These are phyloP conservation scores for Pezicula rhizophila DNA, from an alignment of 2,329 filamentous ascomycete species.

Conservation along the genomic window DNA sequence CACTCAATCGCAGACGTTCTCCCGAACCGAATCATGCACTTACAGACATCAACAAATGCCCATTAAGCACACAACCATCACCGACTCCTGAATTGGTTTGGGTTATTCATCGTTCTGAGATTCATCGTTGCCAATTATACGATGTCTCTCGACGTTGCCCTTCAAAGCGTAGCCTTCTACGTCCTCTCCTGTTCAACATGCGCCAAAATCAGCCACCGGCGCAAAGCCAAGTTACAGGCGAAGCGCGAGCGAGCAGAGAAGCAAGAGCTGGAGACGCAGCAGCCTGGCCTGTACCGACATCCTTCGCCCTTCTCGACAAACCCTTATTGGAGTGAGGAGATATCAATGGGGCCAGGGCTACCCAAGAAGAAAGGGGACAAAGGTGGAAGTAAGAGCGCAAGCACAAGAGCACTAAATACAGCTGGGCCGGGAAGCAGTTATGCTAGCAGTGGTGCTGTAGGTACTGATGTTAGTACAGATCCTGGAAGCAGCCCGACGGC, in stretches of 20 bases:
- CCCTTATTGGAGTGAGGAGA: slow-evolving; percentile 83
- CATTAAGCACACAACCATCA: slow-evolving; percentile 7
- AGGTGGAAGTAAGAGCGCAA: slow-evolving; percentile 47
- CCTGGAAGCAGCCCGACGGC: slow-evolving; percentile 38
- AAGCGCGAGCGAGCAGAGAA: slow-evolving; percentile 62
- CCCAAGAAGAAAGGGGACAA: slow-evolving; percentile 53
- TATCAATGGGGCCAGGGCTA: slow-evolving; percentile 70
- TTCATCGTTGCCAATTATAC: neutral
- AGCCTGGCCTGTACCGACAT: slow-evolving; percentile 71
- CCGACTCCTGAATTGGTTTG: neutral
- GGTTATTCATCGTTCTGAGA: neutral
- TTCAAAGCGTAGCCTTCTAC: slow-evolving; percentile 76
- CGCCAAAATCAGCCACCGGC: slow-evolving; percentile 61
- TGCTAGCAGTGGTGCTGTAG: slow-evolving; percentile 29
- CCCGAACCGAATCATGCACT: slow-evolving; percentile 15
- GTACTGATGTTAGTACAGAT: slow-evolving; percentile 29
- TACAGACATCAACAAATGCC: slow-evolving; percentile 5
- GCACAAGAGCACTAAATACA: slow-evolving; percentile 54
- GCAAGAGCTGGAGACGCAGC: slow-evolving; percentile 57
- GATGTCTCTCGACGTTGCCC: slow-evolving; percentile 51
- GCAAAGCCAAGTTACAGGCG: slow-evolving; percentile 65
- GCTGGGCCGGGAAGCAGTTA: slow-evolving; percentile 49
- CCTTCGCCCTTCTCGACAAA: slow-evolving; percentile 82
- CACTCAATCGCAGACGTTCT: slow-evolving; percentile 4
- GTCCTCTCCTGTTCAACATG: slow-evolving; percentile 75